A percentile compares a stretch with the other conserved stretches of the same genome.
These are phyloP conservation scores for Paracoccidioides lutzii DNA, from an alignment of 2,329 filamentous ascomycete species.

Conservation along the genomic window DNA sequence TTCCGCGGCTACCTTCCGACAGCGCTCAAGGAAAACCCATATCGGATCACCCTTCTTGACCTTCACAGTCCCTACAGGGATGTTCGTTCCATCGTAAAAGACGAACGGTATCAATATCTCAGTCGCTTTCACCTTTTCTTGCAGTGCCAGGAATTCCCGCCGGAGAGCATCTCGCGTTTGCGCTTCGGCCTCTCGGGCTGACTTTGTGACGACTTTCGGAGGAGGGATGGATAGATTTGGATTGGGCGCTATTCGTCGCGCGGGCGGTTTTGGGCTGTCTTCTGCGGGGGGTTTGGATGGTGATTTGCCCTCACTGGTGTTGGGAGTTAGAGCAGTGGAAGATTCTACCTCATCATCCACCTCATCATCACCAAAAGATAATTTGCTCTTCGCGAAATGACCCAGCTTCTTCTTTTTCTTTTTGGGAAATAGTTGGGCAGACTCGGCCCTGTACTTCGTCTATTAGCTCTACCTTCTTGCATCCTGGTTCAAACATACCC, in stretches of 20 bases:
- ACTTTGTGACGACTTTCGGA: slow-evolving; percentile 67
- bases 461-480: slow-evolving; percentile 33
- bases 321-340: slow-evolving; percentile 24
- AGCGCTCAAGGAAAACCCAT: slow-evolving; percentile 87
- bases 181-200: slow-evolving; percentile 63
- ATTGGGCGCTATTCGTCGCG: slow-evolving; percentile 31
- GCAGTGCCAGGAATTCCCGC: slow-evolving; percentile 68
- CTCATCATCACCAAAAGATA: slow-evolving; percentile 53
- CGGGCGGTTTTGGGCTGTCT: slow-evolving; percentile 16
- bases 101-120: slow-evolving; percentile 90
- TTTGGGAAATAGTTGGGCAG: slow-evolving; percentile 26
- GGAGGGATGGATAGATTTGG: slow-evolving; percentile 32
- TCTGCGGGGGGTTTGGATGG: slow-evolving; percentile 26
- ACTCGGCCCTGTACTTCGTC: slow-evolving; percentile 44
- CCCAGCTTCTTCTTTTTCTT: slow-evolving; percentile 49
- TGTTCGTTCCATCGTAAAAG: slow-evolving; percentile 90
- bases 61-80: slow-evolving; percentile 67
- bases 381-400: slow-evolving; percentile 42
- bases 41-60: slow-evolving; percentile 88
- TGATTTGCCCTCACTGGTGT: slow-evolving; percentile 23
- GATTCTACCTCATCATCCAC: slow-evolving; percentile 43
- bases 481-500: slow-evolving; percentile 38
- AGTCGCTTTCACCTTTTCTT: slow-evolving; percentile 75
- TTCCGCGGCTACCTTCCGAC: slow-evolving; percentile 78
- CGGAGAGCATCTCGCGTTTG: slow-evolving; percentile 60